Base-by-base conservation (phyloP, 208 protist species). In the Perkinsela sp. region DNA sequence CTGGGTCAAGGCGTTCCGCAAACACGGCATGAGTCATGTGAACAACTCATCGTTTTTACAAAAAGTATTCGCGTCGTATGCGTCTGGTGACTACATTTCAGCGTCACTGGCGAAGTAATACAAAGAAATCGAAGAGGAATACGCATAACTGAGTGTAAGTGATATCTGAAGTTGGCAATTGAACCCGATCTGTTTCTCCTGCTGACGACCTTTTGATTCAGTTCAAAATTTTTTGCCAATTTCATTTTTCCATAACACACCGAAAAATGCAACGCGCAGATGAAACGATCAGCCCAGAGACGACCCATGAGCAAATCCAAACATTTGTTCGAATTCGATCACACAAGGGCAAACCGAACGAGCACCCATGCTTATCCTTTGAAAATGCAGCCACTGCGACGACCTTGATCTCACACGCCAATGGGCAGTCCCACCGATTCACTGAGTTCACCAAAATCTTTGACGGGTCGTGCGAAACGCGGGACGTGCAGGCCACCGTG, bases 61-160 rank as follows among this genome's bases (percentile, higher is more conserved):
- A 22, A 6, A 40, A 22, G 30, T 66, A 68, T 30, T 40, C 13
- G 6, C 31, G 67, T 6, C 6, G 6, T 68, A n/a, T 68, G 67
- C 67, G 29, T 68, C 67, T 68, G 67, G 67, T 66, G 13, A 68
- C 6, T 30, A 68, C 67, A 66, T 68, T 22, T 57, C 40, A 57
- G 40, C 40, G 6, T 57, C 40, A 57, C 40, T 57, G 40, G 40
- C 40, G 22, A 6, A 57, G 22, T 57, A 22, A 57, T 57, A 22
- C 22, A 22, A 22, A 57, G n/a, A n/a, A n/a, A n/a, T n/a, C n/a
- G n/a, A n/a, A n/a, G n/a, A n/a, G n/a, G n/a, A n/a, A n/a, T n/a
- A n/a, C n/a, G n/a, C n/a, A n/a, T n/a, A n/a, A n/a, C n/a, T n/a
- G n/a, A n/a, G n/a, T n/a, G n/a, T n/a, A n/a, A n/a, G n/a, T n/a